These are phyloP conservation scores for Neonectria coccinea DNA, from an alignment of 2,329 filamentous ascomycete genomes.

Conservation along the genomic window DNA sequence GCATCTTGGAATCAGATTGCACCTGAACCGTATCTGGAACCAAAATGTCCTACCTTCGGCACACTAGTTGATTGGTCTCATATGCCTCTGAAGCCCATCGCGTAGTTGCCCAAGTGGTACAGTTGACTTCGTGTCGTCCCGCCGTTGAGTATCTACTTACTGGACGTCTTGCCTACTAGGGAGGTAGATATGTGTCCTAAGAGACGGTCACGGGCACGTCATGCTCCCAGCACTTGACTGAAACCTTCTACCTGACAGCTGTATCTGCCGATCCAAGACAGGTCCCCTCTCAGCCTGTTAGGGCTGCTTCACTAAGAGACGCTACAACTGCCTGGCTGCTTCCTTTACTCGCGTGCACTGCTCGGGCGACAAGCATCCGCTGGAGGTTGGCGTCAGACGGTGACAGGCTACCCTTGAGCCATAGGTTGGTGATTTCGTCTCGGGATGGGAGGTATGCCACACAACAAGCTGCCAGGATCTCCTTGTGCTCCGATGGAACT, in stretches of 20 bases:
- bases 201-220: not conserved
- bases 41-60: not conserved
- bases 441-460: constrained; percentile 88
- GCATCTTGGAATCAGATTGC: not conserved
- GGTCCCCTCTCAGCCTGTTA: constrained; percentile 23
- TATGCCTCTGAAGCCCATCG: not conserved
- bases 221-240: not conserved
- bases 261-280: not conserved
- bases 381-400: constrained; percentile 52
- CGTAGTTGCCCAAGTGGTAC: too few species aligned
- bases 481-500: constrained; percentile 81
- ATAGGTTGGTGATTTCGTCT: constrained; percentile 94
- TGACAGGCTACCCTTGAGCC: constrained; percentile 81
- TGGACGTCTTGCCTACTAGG: not conserved
- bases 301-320: constrained; percentile 53
- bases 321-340: constrained; percentile 47
- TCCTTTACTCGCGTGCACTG: constrained; percentile 57
- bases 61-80: not conserved
- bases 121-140: not conserved
- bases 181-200: too few species aligned
- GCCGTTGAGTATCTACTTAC: not conserved
- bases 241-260: not conserved
- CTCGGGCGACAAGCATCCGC: constrained; percentile 52
- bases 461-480: constrained; percentile 85
- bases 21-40: not conserved